Evolutionary conservation across 2,329 filamentous ascomycete species (phyloP), one percentile per base, ranked within the genome.

Genomic region (Penicillium sp.): DNA sequence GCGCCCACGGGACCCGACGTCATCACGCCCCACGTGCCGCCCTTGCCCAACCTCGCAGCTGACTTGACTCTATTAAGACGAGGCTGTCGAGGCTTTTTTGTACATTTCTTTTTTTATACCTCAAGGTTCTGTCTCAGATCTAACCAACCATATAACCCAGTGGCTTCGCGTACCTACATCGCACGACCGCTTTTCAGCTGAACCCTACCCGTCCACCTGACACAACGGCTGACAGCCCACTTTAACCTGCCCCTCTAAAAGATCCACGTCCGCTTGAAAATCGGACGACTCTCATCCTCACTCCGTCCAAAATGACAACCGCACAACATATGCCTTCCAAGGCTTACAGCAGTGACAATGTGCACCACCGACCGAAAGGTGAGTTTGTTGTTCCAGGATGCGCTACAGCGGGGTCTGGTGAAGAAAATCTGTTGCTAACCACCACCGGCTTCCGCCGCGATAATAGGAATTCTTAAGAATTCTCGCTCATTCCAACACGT

Each of bases 381-480:
- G 58, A 63, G 68, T 29, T 42, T 25, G 35, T 25, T 16, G 8
- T 19, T 25, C 10, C 14, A 25, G 4, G 47, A 27, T 8, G 29
- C 27, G 11, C n/a, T 19, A 11, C n/a, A 14, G 29, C 11, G 29
- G 33, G 21, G 19, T 13, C 13, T 14, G 11, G 31, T 26, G 9
- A 10, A 13, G 45, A 47, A 53, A 44, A 45, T 19, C 48, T 48
- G 11, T 33, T 29, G 16, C 13, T 49, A 25, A 31, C n/a, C 16
- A 48, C 37, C 6, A 16, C 26, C 13, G 43, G 33, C 37, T 16
- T 43, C 10, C 5, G 27, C 26, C 14, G 4, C 26, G 21, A 14
- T 11, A 10, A 10, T 65, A 97, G 93, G 93, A 66, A 98, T 98
- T 68, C 86, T 98, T 67, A 98, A 98, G 79, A 96, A 96, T 25